These are phyloP conservation scores for Lentinula lateritia DNA, from an alignment of 768 basidiomycete species.

Conservation along the genomic window DNA sequence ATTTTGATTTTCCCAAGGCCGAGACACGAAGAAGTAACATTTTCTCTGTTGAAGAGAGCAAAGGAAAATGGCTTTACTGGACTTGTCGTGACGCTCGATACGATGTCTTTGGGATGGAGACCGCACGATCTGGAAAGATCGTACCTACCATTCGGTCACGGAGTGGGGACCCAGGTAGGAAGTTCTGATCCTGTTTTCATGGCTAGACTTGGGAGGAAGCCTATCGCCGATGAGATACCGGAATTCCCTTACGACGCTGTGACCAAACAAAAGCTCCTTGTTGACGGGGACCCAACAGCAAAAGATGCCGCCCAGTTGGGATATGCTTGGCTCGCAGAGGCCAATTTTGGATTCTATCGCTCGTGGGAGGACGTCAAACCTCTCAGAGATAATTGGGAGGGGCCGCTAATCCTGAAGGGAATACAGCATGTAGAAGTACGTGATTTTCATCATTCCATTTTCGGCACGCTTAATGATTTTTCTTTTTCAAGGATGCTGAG, in stretches of 20 bases:
- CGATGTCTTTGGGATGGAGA: constrained; percentile 68
- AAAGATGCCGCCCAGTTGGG: constrained; percentile 42
- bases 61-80: constrained; percentile 62
- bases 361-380: constrained; percentile 71
- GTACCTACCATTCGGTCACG: constrained; percentile 64
- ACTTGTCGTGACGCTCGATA: constrained; percentile 78
- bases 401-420: constrained; percentile 72
- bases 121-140: constrained; percentile 64
- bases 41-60: constrained; percentile 61
- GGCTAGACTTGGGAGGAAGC: constrained; percentile 44
- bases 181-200: constrained; percentile 78
- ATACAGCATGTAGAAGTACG: constrained; percentile 61
- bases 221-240: constrained; percentile 27
- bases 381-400: constrained; percentile 69
- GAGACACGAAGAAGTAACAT: constrained; percentile 46
- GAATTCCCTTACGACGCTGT: constrained; percentile 57
- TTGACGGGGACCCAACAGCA: constrained; percentile 43
- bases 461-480: background rate
- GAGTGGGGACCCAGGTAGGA: constrained; percentile 62
- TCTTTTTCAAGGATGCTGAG: constrained; percentile 50
- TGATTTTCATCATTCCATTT: background rate
- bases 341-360: constrained; percentile 55
- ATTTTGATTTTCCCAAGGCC: constrained; percentile 41
- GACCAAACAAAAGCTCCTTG: constrained; percentile 34
- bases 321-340: constrained; percentile 55